These are phyloP conservation scores for Beta lomatogona DNA, from an alignment of 179 eudicot genomes.

Conservation along the genomic window DNA sequence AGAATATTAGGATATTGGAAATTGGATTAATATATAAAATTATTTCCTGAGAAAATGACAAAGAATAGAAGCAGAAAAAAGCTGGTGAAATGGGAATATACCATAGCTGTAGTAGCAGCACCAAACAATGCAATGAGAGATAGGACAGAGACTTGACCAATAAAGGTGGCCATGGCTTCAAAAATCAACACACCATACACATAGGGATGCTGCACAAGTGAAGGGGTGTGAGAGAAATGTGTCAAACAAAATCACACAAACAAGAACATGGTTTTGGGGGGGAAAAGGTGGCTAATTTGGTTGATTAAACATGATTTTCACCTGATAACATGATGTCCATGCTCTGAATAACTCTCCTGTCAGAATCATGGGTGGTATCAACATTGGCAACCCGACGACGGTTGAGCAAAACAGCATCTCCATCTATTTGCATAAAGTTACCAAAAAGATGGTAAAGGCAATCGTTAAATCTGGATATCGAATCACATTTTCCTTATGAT, in stretches of 20 bases:
- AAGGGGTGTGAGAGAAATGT: constrained; percentile 10
- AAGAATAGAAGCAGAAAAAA: constrained; percentile 11
- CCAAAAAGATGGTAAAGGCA: background rate
- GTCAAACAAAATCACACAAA: constrained; percentile 11
- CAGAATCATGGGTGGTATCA: constrained; percentile 85
- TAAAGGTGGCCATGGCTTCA: constrained; percentile 96
- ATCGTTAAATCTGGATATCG: constrained; percentile 1
- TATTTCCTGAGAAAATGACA: constrained; percentile 1
- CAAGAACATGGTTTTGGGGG: background rate
- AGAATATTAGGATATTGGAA: background rate
- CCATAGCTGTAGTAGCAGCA: constrained; percentile 99
- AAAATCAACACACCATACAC: constrained; percentile 88
- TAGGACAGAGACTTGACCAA: constrained; percentile 96
- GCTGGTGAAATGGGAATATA: constrained; percentile 39
- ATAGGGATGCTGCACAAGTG: constrained; percentile 68
- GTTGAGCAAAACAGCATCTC: constrained; percentile 99
- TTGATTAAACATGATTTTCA: constrained; percentile 10
- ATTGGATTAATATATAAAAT: background rate
- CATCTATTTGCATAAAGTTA: constrained; percentile 45
- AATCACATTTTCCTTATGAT: constrained; percentile 21
- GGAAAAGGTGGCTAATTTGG: background rate
- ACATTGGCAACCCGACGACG: constrained; percentile 86
- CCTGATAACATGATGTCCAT: constrained; percentile 86
- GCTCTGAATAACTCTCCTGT: constrained; percentile 87
- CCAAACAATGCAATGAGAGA: constrained; percentile 97